Percentiles rank a stretch among this genome's conserved stretches.
Evolutionary conservation across 2,329 filamentous ascomycete species (phyloP).

Genomic region (Xylaria sp.): DNA sequence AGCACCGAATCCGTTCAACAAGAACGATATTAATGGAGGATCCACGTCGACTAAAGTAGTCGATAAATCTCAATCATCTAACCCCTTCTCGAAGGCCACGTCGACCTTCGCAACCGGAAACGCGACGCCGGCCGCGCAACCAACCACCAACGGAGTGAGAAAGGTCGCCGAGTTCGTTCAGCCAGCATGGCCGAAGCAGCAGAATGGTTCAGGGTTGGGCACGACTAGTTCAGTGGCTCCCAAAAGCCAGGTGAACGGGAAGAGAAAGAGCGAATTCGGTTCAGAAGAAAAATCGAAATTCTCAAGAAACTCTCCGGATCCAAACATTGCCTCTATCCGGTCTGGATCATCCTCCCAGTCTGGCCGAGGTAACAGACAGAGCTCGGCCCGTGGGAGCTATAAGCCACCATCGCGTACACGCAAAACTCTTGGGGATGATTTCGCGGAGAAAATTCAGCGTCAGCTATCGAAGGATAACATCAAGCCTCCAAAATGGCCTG

Average conservation of each 20-base stretch:
- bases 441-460: slow-evolving; percentile 53
- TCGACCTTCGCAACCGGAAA: not conserved
- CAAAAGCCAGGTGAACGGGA: slow-evolving; percentile 17
- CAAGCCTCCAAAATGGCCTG: slow-evolving; percentile 57
- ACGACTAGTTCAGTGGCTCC: not conserved
- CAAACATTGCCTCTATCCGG: slow-evolving; percentile 11
- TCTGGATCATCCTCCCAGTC: not conserved
- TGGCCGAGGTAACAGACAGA: slow-evolving; percentile 2
- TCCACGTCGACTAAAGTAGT: slow-evolving; percentile 2
- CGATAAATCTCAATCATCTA: slow-evolving; percentile 3
- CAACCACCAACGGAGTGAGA: slow-evolving; percentile 9
- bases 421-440: slow-evolving; percentile 27
- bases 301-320: slow-evolving; percentile 15
- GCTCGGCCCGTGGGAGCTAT: not conserved
- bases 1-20: slow-evolving; percentile 18
- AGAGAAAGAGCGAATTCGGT: slow-evolving; percentile 20
- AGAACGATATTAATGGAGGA: slow-evolving; percentile 3
- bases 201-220: slow-evolving; percentile 2
- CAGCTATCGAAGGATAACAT: slow-evolving; percentile 60
- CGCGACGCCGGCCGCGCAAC: not conserved
- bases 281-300: slow-evolving; percentile 21
- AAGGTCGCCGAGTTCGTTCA: slow-evolving; percentile 28
- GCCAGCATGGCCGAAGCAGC: slow-evolving; percentile 30
- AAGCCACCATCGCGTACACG: slow-evolving; percentile 4
- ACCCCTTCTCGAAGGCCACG: slow-evolving; percentile 9